Base-by-base conservation (phyloP, 306 rosid species). In the Vigna reflexopilosa region DNA sequence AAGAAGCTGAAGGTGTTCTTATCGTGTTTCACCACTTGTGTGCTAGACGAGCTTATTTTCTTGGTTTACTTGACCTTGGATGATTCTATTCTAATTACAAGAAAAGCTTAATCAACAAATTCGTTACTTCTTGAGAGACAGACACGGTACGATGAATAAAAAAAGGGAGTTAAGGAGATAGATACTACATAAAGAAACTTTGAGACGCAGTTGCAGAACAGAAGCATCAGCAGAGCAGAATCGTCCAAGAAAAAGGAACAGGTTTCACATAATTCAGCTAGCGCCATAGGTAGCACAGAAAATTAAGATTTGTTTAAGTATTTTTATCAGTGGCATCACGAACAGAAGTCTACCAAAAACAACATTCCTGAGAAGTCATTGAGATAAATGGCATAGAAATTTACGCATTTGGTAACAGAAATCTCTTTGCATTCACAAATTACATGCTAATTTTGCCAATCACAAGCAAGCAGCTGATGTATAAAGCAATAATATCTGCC, bases 351-450 rank as follows among this genome's bases (percentile, higher is more conserved):
- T 49, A 73, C 66, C 61, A 28, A 61, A 20, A 73, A 75, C 77
- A 75, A 36, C 17, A 73, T 77, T 59, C 71, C 63, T 57, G 42
- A 70, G 71, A 56, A 79, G 64, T 65, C 70, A 76, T 77, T 72
- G 63, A 61, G 69, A 66, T 51, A 73, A 61, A 67, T 76, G 80
- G 13, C 78, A 77, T 76, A 62, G 67, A 85, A 82, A 68, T 65
- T 55, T 58, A 66, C 40, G 48, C 50, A 68, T 82, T 66, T 17
- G 74, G 20, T 76, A 85, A 62, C 84, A 84, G 78, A 70, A 73
- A 72, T 85, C 75, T 58, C 73, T 83, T 73, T 62, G 74, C 77
- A 76, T 82, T 79, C 83, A 83, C 83, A 85, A 87, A 82, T 49
- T 77, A 75, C 88, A 87, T 65, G 72, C 84, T 74, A 70, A 70